Conservation (phyloP, 768 basidiomycete species). For the Grammothele lineata region DNA sequence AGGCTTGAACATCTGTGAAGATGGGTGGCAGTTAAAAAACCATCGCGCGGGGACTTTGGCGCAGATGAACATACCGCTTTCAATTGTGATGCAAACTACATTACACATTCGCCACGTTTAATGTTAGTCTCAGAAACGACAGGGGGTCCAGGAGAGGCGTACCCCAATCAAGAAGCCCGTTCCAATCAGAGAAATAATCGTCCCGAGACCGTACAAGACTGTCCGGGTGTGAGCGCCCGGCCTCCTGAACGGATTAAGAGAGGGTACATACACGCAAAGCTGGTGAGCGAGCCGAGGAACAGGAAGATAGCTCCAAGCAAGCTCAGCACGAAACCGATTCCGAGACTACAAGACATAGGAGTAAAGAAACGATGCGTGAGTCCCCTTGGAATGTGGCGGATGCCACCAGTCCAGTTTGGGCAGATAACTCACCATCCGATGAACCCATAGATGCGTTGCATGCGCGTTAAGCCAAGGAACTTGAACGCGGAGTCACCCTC, state of each 20-base stretch:
- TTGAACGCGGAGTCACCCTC: conserved; percentile 89
- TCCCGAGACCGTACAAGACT: conserved; percentile 80
- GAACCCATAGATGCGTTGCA: conserved; percentile 84
- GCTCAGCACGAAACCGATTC: conserved; percentile 74
- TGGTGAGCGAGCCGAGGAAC: conserved; percentile 60
- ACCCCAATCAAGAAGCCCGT: conserved; percentile 92
- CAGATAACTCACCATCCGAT: conserved; percentile 63
- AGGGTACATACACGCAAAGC: conserved; percentile 67
- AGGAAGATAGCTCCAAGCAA: conserved; percentile 75
- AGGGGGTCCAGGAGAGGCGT: too few species aligned
- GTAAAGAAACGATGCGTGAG: too few species aligned
- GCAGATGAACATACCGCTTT: conserved; percentile 60
- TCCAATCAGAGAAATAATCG: conserved; percentile 75
- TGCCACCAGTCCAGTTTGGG: not conserved
- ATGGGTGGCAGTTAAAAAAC: not conserved
- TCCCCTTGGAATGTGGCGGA: not conserved
- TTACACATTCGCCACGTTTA: too few species aligned
- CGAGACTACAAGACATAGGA: too few species aligned
- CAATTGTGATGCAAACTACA: conserved; percentile 40
- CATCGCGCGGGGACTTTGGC: too few species aligned
- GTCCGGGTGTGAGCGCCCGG: too few species aligned
- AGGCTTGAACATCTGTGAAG: conserved; percentile 94
- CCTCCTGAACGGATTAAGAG: not conserved
- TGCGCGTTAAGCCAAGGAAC: conserved; percentile 72
- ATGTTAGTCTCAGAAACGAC: too few species aligned